phyloP scores from a whole-genome alignment of 164 flowering plant genomes.

The Berberis vulgaris region DNA sequence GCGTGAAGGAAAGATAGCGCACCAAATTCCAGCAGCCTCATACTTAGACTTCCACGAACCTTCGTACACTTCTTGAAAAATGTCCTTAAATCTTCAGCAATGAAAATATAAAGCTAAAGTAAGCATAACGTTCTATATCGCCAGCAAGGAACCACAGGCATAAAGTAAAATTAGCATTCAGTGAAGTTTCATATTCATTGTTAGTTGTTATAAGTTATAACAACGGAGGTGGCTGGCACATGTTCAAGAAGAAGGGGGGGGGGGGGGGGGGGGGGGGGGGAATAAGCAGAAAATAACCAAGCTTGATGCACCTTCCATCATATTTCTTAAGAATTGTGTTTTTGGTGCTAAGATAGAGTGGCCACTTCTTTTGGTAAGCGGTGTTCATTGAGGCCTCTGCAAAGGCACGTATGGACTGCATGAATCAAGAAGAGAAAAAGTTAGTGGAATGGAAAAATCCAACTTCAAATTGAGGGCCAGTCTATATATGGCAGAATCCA shows the following conservation, averaged over 20 bases:
- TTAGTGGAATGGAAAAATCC: not conserved
- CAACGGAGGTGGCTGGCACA: too few relatives aligned
- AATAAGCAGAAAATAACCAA: too few relatives aligned
- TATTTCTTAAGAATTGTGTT: conserved; percentile 97
- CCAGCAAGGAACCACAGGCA: too few relatives aligned
- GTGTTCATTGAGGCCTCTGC: conserved; percentile 93
- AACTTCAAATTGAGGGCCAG: too few relatives aligned
- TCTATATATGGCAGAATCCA: conserved; percentile 5
- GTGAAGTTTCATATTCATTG: too few relatives aligned
- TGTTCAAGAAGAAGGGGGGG: too few relatives aligned
- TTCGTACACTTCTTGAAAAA: conserved; percentile 79
- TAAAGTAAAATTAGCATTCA: too few relatives aligned
- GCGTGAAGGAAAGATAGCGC: conserved; percentile 12
- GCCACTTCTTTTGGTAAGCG: conserved; percentile 92
- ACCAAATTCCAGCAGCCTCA: conserved; percentile 85
- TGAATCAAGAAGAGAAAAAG: conserved; percentile 6
- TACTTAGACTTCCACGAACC: conserved; percentile 65
- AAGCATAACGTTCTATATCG: not conserved
- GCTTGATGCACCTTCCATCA: conserved; percentile 71
- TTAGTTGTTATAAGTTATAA: too few relatives aligned
- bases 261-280: too few relatives aligned
- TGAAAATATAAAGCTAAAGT: not conserved
- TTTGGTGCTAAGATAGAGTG: conserved; percentile 96
- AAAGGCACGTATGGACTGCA: conserved; percentile 81
- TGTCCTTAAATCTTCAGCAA: conserved; percentile 65